Base-by-base conservation (phyloP, 2,329 filamentous ascomycete genomes). In the Truncatella angustata region DNA sequence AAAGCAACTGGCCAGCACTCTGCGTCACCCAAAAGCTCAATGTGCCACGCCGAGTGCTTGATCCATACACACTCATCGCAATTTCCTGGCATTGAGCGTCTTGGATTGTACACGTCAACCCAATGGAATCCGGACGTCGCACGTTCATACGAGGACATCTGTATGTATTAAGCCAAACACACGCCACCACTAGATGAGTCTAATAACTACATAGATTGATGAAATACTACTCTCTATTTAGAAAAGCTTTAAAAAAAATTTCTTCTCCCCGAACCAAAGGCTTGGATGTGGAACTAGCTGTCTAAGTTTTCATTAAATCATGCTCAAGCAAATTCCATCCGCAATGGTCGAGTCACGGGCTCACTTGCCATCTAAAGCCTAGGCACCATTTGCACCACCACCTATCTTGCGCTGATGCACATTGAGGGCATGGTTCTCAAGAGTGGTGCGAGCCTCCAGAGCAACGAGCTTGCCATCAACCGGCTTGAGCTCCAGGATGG, bases 361-460 rank as follows among this genome's bases (percentile, higher is more conserved):
- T n/a, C n/a, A n/a, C n/a, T n/a, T n/a, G n/a, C n/a, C 11, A 42
- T 11, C 21, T 12, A 42, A 26, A 16, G 12, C 28, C 34, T 50
- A 50, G 28, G 35, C 47, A n/a, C 21, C 24, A 7, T 18, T 18
- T 16, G 30, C 36, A 7, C 23, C 28, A 16, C 23, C 47, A 24
- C n/a, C n/a, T n/a, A 50, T 26, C 47, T 50, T 35, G 20, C 24
- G 30, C 28, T 32, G 30, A 24, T 39, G 35, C 35, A 39, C 30
- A 14, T 18, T 50, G n/a, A 50, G 16, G 36, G 47, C 35, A 18
- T 50, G 47, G 47, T 50, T 50, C 47, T 50, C 47, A 18, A 50
- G 35, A 16, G 36, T 42, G 23, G 47, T 50, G 35, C 47, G 47
- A 11, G 42, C 36, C 23, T 50, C 47, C 11, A 50, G 35, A 24